These are phyloP conservation scores for Candida dendrica DNA, from an alignment of 805 yeast genomes.

Conservation along the genomic window DNA sequence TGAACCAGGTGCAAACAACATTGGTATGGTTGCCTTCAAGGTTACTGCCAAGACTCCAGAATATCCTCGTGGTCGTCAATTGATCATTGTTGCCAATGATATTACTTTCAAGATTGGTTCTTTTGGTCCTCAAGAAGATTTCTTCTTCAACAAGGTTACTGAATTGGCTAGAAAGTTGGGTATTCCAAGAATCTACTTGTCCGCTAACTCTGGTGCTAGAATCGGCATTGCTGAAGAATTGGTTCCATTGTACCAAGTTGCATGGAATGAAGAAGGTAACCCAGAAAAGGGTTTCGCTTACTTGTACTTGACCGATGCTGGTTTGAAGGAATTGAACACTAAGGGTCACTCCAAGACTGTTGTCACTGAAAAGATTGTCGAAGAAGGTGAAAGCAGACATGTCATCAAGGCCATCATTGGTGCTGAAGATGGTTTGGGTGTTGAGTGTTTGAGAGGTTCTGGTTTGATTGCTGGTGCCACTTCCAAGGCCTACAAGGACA, in stretches of 20 bases:
- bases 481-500: conserved; percentile 94
- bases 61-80: conserved; percentile 92
- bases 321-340: conserved; percentile 45
- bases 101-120: conserved; percentile 98
- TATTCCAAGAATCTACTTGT: conserved; percentile 88
- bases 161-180: conserved; percentile 87
- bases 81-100: conserved; percentile 91
- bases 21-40: conserved; percentile 98
- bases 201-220: conserved; percentile 99
- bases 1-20: conserved; percentile 92
- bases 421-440: conserved; percentile 95
- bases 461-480: conserved; percentile 99
- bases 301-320: conserved; percentile 73
- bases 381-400: conserved; percentile 76
- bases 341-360: conserved; percentile 57
- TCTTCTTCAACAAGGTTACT: conserved; percentile 85
- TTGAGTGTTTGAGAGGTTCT: conserved; percentile 95
- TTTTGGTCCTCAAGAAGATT: conserved; percentile 94
- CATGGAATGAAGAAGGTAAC: conserved; percentile 76
- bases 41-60: conserved; percentile 91
- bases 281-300: conserved; percentile 87
- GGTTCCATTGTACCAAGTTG: conserved; percentile 80
- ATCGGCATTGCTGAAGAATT: conserved; percentile 97
- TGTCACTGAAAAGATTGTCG: conserved; percentile 72
- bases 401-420: conserved; percentile 84